Base-by-base conservation (phyloP, 2,329 filamentous ascomycete genomes). In the Claviceps arundinis region DNA sequence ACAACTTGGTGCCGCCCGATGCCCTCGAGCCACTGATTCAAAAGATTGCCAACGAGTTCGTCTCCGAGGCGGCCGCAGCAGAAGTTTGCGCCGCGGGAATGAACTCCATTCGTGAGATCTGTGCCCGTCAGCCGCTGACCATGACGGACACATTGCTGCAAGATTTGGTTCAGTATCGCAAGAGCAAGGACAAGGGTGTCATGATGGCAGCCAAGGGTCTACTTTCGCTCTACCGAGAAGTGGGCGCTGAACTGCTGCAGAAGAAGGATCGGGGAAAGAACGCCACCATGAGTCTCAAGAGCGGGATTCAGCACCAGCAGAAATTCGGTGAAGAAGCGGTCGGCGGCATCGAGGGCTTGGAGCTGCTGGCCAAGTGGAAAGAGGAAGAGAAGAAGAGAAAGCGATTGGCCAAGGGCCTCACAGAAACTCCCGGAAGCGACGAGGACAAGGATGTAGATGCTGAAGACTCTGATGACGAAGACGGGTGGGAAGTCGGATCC, bases 11-110 rank as follows among this genome's bases (percentile, higher is more conserved):
- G 0, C 93, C 93, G 0, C 91, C 91, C 0, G 93, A 98, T 73
- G 86, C 84, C 0, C 74, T 98, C 11, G 90, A 97, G 65, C 91
- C 93, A 0, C 72, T 97, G 4, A 75, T 98, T 2, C 84, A 89
- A 65, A 97, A 96, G 71, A 97, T 98, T 61, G 91, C 93, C 37
- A 96, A 97, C 63, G 93, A 98, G 66, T 98, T 98, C 63, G 91
- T 98, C 2, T 95, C 89, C 0, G 93, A 98, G 70, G 93, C 89
- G 1, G 83, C 90, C 0, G 90, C 93, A 0, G 79, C 87, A 3
- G 90, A 97, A 67, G 91, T 98, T 34, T 88, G 88, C 1, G 84
- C 90, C 4, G 91, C 93, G 4, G 93, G 91, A 62, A 75, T 98
- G 51, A 96, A 97, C 65, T 86, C 89, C 14, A 97, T 98, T 58